Evolutionary conservation across 805 yeast species (phyloP).

Genomic region (Yamadazyma kitorensis): DNA sequence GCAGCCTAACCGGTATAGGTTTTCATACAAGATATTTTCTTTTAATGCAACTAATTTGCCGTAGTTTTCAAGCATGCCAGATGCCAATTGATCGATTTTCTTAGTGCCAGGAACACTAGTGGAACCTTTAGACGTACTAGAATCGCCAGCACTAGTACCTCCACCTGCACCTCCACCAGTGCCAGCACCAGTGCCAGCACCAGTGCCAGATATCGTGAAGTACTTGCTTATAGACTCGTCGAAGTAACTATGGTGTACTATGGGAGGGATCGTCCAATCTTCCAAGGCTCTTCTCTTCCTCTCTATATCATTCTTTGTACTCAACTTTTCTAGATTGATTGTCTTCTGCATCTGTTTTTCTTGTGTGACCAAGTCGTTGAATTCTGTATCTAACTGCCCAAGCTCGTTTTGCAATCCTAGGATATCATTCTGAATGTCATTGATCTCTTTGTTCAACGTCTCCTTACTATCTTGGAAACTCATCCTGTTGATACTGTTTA

Average conservation of each 20-base stretch:
- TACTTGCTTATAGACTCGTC: conserved; percentile 26
- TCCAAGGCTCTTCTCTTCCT: conserved; percentile 1
- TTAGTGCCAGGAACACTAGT: no score
- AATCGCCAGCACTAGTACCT: no score
- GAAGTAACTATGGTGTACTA: conserved; percentile 26
- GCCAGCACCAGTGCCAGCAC: neutral
- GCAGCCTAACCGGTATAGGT: conserved; percentile 47
- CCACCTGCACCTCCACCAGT: no score
- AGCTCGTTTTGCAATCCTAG: conserved; percentile 2
- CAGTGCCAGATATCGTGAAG: no score
- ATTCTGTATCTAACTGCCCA: neutral
- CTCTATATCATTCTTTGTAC: neutral
- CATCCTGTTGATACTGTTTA: no score
- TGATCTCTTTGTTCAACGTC: conserved; percentile 1
- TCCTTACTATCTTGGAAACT: no score
- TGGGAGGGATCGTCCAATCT: conserved; percentile 12
- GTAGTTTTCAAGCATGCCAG: conserved; percentile 5
- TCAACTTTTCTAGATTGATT: neutral
- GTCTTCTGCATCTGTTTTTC: neutral
- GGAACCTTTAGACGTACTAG: no score
- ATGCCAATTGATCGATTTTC: no score
- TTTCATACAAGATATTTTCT: conserved; percentile 42
- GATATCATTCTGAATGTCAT: conserved; percentile 1
- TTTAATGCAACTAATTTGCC: conserved; percentile 14
- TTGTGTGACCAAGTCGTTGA: neutral